Percentiles rank a stretch among this genome's conserved stretches.
These are phyloP conservation scores for Domatiomyces catenatus DNA, from an alignment of 2,329 filamentous ascomycete species.

Conservation along the genomic window DNA sequence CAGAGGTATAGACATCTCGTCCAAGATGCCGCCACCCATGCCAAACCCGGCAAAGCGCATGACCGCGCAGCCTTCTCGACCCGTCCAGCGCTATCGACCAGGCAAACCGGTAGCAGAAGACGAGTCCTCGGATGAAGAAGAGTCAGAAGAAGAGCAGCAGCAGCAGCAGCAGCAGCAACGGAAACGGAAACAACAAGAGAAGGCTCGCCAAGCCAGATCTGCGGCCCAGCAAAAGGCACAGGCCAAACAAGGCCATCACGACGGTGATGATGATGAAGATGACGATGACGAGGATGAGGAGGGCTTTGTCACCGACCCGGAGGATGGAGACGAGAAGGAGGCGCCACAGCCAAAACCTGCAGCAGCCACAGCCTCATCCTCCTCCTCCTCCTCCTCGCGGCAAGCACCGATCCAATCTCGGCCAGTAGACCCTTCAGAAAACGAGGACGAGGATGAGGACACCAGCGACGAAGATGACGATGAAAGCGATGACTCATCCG, in stretches of 20 bases:
- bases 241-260: conserved; percentile 12
- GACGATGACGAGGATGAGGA: conserved; percentile 37
- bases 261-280: background rate
- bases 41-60: conserved; percentile 52
- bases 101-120: conserved; percentile 53
- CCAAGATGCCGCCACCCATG: conserved; percentile 29
- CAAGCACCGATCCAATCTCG: conserved; percentile 1
- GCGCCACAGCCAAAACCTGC: conserved; percentile 18
- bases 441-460: background rate
- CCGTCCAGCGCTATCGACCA: conserved; percentile 60
- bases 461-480: background rate
- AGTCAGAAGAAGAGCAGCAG: conserved; percentile 38
- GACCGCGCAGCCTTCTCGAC: conserved; percentile 76
- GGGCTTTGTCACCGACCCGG: conserved; percentile 46
- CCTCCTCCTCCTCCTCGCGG: conserved; percentile 6
- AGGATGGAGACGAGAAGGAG: conserved; percentile 22
- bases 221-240: conserved; percentile 16
- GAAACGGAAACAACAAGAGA: conserved; percentile 27
- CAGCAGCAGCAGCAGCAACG: conserved; percentile 24
- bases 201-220: conserved; percentile 28
- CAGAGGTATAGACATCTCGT: background rate
- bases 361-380: too few species aligned
- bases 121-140: conserved; percentile 33
- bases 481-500: conserved; percentile 6
- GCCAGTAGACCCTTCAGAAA: conserved; percentile 3